These are phyloP conservation scores for Daldinia decipiens DNA, from an alignment of 495 filamentous ascomycete genomes.

Conservation along the genomic window DNA sequence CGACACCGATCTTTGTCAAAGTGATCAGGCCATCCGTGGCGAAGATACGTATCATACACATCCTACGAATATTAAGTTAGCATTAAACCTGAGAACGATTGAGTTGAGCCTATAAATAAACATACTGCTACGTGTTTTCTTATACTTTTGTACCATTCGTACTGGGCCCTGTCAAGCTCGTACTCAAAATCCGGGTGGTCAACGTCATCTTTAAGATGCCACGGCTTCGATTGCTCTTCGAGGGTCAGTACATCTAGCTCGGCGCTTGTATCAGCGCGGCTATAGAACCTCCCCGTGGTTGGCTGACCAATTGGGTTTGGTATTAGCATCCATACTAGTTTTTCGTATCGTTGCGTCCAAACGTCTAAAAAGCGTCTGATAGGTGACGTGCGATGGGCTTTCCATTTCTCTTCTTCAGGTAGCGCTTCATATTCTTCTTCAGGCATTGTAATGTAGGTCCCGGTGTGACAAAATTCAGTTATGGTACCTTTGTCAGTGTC, in stretches of 20 bases:
- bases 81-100: background rate
- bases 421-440: conserved; percentile 19
- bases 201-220: conserved; percentile 1
- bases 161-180: background rate
- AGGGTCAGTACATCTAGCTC: background rate
- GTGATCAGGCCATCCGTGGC: conserved; percentile 17
- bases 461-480: conserved; percentile 13
- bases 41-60: conserved; percentile 22
- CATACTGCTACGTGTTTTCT: conserved; percentile 7
- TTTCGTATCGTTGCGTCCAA: conserved; percentile 13
- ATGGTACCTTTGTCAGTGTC: conserved; percentile 24
- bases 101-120: background rate
- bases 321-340: conserved; percentile 16
- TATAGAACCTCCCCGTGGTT: conserved; percentile 18
- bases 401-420: conserved; percentile 18
- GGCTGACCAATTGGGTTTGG: conserved; percentile 8
- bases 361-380: background rate
- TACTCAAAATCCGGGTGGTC: background rate
- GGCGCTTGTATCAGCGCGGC: background rate
- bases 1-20: conserved; percentile 22
- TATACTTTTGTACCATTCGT: background rate
- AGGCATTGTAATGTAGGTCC: background rate
- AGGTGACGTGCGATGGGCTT: conserved; percentile 14
- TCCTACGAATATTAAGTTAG: conserved; percentile 12
- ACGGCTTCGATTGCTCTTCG: conserved; percentile 12